A percentile compares a stretch with the other conserved stretches of the same genome.
Evolutionary conservation across 179 eudicot genomes (phyloP).

Genomic region (Silene coronaria): DNA sequence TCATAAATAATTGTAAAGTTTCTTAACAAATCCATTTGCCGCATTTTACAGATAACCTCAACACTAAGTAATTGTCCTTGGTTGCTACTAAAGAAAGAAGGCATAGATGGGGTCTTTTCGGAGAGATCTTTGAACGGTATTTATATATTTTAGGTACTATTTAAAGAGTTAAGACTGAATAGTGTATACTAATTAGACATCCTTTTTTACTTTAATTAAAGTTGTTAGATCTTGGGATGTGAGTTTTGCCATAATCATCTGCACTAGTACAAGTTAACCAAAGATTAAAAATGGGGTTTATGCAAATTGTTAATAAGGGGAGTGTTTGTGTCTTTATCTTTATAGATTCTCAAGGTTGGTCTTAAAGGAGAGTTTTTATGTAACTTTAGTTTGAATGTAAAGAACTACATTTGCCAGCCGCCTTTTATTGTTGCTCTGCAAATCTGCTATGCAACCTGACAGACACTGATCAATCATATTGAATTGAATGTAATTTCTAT

Average conservation of each 20-base stretch:
- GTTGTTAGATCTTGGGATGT: constrained; percentile 29
- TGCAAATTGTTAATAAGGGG: neutral
- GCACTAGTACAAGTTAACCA: constrained; percentile 14
- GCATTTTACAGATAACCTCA: constrained; percentile 20
- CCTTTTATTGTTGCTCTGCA: constrained; percentile 15
- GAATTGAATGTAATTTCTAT: no score
- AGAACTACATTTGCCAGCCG: constrained; percentile 36
- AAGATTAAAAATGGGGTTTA: no score
- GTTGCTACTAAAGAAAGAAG: constrained; percentile 21
- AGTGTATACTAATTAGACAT: constrained; percentile 26
- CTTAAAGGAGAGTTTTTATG: constrained; percentile 37
- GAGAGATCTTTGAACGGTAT: constrained; percentile 14
- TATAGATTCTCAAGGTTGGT: constrained; percentile 48
- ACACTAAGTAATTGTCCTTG: constrained; percentile 23
- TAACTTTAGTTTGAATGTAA: constrained; percentile 42
- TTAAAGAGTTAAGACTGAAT: constrained; percentile 14
- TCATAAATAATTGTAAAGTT: no score
- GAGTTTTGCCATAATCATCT: constrained; percentile 22
- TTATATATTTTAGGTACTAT: neutral
- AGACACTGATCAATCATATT: neutral
- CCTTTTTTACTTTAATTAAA: constrained; percentile 35
- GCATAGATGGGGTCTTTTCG: constrained; percentile 1
- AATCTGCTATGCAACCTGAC: neutral
- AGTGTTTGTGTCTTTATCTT: constrained; percentile 30
- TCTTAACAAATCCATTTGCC: neutral